Base-by-base conservation (phyloP, 129 eudicot species). In the Saposhnikovia divaricata region DNA sequence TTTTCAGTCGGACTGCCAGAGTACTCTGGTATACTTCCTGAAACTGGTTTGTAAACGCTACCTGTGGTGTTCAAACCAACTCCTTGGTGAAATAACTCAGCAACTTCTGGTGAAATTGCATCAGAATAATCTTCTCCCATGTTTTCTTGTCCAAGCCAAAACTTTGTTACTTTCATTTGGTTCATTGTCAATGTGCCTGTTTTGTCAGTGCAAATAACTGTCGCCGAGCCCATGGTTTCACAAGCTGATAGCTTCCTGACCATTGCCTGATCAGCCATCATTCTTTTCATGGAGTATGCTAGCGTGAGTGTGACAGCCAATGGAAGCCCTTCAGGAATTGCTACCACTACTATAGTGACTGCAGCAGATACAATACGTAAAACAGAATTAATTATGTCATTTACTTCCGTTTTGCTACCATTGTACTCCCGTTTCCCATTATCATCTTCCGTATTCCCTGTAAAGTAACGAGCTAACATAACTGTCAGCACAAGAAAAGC, bases 211-310 rank as follows among this genome's bases (percentile, higher is more conserved):
- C 98, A 93, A 68, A 93, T 91, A 59, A 89, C 91, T 0, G 97
- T 93, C 71, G 98, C 97, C 0, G 97, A 91, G 37, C 98, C 98
- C 98, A 93, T 93, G 40, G 98, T 93, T 78, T 93, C 98, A 57
- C 97, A 91, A 13, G 97, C 98, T 9, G 98, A 93, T 55, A 89
- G 81, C 81, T 91, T 93, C 77, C 98, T 80, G 68, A 93, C 97
- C 97, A 91, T 91, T 8, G 98, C 98, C 72, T 91, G 91, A 86
- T 93, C 97, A 7, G 70, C 79, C 98, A 93, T 93, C 98, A 93
- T 93, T 81, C 97, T 86, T 63, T 91, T 93, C 98, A 93, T 91
- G 13, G 98, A 93, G 78, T 89, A 93, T 0, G 98, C 98, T 16
- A 93, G 90, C 1, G 97, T 93, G 44, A 93, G 88, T 0, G 97